These are phyloP conservation scores for Trypethelium eluteriae DNA, from an alignment of 495 filamentous ascomycete species.

Conservation along the genomic window DNA sequence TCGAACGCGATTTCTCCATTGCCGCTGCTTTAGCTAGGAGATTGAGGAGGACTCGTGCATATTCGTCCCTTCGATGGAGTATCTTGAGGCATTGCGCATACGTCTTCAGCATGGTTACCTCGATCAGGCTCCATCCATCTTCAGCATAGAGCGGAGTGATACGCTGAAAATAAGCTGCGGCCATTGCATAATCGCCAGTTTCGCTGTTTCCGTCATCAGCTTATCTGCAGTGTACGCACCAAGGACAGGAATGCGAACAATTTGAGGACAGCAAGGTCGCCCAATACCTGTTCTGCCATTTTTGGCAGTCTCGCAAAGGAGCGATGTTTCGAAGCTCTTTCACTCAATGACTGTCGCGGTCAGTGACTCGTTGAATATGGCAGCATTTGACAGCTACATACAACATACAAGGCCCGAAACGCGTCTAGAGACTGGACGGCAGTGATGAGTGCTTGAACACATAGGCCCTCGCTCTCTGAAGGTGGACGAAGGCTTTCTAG, in stretches of 20 bases:
- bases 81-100: conserved; percentile 77
- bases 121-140: conserved; percentile 69
- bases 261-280: conserved; percentile 79
- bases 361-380: background rate
- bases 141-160: conserved; percentile 76
- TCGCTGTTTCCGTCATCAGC: conserved; percentile 36
- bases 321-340: conserved; percentile 48
- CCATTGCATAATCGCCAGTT: conserved; percentile 61
- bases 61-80: conserved; percentile 68
- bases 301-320: conserved; percentile 66
- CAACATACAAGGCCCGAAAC: conserved; percentile 22
- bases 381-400: background rate
- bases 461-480: background rate
- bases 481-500: background rate
- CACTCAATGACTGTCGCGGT: conserved; percentile 31
- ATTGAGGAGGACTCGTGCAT: conserved; percentile 64
- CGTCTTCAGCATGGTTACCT: conserved; percentile 75
- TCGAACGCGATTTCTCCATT: conserved; percentile 42
- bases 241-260: conserved; percentile 45
- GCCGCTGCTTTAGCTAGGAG: conserved; percentile 67
- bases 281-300: conserved; percentile 66
- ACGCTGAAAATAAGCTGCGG: conserved; percentile 72
- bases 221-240: background rate
- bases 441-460: conserved; percentile 7
- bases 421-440: conserved; percentile 16